Evolutionary conservation across 2,329 filamentous ascomycete species (phyloP).

Genomic region (Stagonosporopsis rhizophila): DNA sequence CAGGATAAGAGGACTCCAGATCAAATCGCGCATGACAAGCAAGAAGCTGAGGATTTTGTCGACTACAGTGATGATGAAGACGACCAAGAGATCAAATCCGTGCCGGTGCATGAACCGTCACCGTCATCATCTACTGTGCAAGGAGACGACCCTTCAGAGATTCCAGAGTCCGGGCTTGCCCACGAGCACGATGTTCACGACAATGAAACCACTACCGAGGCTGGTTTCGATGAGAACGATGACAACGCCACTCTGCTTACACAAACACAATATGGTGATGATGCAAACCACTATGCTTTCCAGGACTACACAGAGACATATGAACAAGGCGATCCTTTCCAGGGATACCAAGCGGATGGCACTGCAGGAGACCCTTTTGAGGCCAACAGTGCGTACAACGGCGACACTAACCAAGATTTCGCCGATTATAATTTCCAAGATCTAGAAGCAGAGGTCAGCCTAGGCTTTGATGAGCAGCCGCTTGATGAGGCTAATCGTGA

Average conservation of each 20-base stretch:
- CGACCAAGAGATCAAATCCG: conserved; percentile 19
- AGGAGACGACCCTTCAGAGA: conserved; percentile 37
- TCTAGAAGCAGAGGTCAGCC: conserved; percentile 23
- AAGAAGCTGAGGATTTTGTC: conserved; percentile 53
- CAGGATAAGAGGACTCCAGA: conserved; percentile 14
- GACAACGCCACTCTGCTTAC: conserved; percentile 14
- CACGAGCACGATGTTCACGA: conserved; percentile 10
- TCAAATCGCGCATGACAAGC: conserved; percentile 22
- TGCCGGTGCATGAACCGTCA: conserved; percentile 24
- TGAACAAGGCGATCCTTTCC: conserved; percentile 20
- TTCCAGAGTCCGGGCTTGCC: conserved; percentile 13
- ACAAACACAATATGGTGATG: conserved; percentile 21
- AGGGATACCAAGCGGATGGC: conserved; percentile 24
- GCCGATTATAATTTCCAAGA: conserved; percentile 29
- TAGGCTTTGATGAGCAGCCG: conserved; percentile 22
- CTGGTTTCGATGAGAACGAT: conserved; percentile 12
- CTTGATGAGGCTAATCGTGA: conserved; percentile 11
- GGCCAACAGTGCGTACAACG: conserved; percentile 16
- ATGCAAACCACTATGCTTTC: conserved; percentile 24
- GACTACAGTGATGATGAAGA: conserved; percentile 60
- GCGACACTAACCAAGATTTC: conserved; percentile 36
- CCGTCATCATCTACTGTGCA: conserved; percentile 45
- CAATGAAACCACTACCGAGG: conserved; percentile 11
- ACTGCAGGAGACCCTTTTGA: conserved; percentile 23
- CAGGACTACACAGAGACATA: conserved; percentile 27